Conservation (phyloP, 305 asterid species). For the Fraxinus latifolia region DNA sequence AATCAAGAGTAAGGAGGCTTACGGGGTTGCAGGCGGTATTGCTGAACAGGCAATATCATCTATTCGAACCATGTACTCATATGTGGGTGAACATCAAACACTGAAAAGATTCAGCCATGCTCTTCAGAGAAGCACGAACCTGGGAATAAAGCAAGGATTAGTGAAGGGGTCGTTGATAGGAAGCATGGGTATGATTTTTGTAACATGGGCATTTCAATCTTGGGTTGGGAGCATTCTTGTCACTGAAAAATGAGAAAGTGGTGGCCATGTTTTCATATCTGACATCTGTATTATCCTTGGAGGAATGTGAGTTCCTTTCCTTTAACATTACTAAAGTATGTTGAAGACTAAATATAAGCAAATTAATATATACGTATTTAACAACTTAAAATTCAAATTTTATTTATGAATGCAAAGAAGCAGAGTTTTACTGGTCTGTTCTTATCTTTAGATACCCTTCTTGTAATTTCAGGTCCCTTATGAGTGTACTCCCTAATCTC, state of each 20-base stretch:
- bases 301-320: slow-evolving; percentile 48
- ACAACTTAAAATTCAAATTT: background rate
- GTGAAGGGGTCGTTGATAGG: slow-evolving; percentile 60
- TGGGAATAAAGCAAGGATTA: slow-evolving; percentile 60
- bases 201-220: slow-evolving; percentile 53
- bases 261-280: slow-evolving; percentile 48
- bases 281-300: slow-evolving; percentile 45
- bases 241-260: slow-evolving; percentile 43
- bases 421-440: background rate
- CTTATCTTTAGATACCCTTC: background rate
- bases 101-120: slow-evolving; percentile 40
- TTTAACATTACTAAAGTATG: background rate
- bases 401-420: background rate
- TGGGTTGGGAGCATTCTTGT: slow-evolving; percentile 67
- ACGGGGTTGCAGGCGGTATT: slow-evolving; percentile 50
- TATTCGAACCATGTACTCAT: slow-evolving; percentile 54
- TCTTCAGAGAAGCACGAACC: slow-evolving; percentile 38
- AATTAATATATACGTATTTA: background rate
- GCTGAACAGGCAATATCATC: slow-evolving; percentile 62
- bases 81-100: slow-evolving; percentile 51
- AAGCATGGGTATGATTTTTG: slow-evolving; percentile 54
- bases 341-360: background rate
- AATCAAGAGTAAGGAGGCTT: slow-evolving; percentile 44
- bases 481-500: slow-evolving; percentile 41
- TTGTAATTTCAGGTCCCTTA: slow-evolving; percentile 33